Evolutionary conservation across 495 filamentous ascomycete genomes (phyloP).

Genomic region (Platismatia glauca): DNA sequence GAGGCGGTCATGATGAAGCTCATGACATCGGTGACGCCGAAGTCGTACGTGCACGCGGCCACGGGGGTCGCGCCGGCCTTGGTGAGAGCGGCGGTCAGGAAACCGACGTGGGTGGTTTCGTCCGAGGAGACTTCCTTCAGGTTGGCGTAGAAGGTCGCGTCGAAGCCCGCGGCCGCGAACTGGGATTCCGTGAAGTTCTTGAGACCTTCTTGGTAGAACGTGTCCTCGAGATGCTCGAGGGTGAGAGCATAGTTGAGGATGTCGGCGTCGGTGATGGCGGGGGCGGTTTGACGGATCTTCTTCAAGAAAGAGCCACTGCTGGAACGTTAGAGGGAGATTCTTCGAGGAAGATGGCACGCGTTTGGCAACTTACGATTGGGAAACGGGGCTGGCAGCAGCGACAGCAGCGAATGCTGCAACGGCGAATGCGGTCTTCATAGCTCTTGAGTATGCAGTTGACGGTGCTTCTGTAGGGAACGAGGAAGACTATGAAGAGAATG

Average conservation of each 20-base stretch:
- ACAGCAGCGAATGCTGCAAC: conserved; percentile 23
- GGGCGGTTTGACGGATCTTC: conserved; percentile 20
- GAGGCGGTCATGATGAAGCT: conserved; percentile 44
- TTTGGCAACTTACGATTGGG: conserved; percentile 16
- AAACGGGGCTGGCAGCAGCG: conserved; percentile 18
- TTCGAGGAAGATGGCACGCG: not conserved
- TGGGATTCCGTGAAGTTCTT: conserved; percentile 44
- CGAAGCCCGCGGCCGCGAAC: conserved; percentile 45
- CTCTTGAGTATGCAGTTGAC: conserved; percentile 2
- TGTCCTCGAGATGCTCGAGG: conserved; percentile 36
- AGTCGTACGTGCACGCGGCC: conserved; percentile 46
- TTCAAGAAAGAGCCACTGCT: conserved; percentile 8
- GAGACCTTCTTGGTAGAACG: conserved; percentile 48
- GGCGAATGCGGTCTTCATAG: conserved; percentile 19
- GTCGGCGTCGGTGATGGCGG: conserved; percentile 28
- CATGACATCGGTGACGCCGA: conserved; percentile 39
- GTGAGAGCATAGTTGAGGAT: conserved; percentile 33
- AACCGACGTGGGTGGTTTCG: conserved; percentile 49
- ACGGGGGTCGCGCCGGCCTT: conserved; percentile 42
- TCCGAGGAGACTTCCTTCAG: conserved; percentile 43
- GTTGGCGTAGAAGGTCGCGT: conserved; percentile 37
- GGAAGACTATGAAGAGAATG: not conserved
- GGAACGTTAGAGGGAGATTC: not conserved
- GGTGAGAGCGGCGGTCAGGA: conserved; percentile 44
- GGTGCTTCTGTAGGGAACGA: conserved; percentile 3